Evolutionary conservation across 2,329 filamentous ascomycete species (phyloP).

Genomic region (Trichocomaceae sp.): DNA sequence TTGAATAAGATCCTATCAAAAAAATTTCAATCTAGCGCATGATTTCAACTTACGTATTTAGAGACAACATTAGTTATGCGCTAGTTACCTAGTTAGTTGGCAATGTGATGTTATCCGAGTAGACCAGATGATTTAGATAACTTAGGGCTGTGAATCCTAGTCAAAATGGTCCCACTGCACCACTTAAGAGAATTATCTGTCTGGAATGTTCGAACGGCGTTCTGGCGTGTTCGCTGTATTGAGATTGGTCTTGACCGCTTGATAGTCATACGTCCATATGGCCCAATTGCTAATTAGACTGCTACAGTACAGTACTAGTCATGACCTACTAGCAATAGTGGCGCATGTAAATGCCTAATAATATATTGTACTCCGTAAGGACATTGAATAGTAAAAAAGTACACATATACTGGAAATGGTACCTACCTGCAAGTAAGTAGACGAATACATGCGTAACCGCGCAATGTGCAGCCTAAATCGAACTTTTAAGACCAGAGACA

Average conservation of each 20-base stretch:
- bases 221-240: not conserved
- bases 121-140: not conserved
- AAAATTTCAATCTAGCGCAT: slow-evolving; percentile 5
- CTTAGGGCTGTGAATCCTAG: not conserved
- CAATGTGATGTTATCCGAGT: not conserved
- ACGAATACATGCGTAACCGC: not conserved
- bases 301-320: not conserved
- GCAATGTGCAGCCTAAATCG: too few relatives aligned
- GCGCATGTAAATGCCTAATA: too few relatives aligned
- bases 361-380: too few relatives aligned
- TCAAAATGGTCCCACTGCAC: not conserved
- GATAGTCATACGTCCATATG: not conserved
- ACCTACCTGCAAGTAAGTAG: too few relatives aligned
- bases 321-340: not conserved
- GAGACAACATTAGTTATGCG: too few relatives aligned
- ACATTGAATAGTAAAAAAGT: too few relatives aligned
- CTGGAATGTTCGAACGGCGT: not conserved
- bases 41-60: too few relatives aligned
- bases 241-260: not conserved
- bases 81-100: too few relatives aligned
- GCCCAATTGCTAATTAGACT: not conserved
- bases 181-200: not conserved
- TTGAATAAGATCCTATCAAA: slow-evolving; percentile 19
- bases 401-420: too few relatives aligned
- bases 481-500: not conserved